Evolutionary conservation across 495 filamentous ascomycete genomes (phyloP).

Genomic region (Cercophora newfieldiana): DNA sequence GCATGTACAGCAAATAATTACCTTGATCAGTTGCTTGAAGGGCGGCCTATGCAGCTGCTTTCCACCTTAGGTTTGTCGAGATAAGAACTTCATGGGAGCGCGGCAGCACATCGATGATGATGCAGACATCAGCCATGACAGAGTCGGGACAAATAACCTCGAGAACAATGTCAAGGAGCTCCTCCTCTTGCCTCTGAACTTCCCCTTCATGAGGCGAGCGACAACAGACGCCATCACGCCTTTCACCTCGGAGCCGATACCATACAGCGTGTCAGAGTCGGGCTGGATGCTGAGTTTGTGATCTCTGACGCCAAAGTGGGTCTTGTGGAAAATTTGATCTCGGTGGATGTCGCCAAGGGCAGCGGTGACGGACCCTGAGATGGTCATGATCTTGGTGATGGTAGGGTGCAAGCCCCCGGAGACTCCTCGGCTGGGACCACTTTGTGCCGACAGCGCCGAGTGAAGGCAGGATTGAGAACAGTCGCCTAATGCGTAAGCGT

Average conservation of each 20-base stretch:
- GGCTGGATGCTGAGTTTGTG: neutral
- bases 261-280: conserved; percentile 1
- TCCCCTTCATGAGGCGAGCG: neutral
- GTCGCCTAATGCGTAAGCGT: too few relatives aligned
- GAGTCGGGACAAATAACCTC: too few relatives aligned
- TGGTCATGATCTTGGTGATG: neutral
- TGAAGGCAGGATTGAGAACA: too few relatives aligned
- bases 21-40: neutral
- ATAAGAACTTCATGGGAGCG: too few relatives aligned
- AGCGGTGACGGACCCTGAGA: too few relatives aligned
- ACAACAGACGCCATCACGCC: neutral
- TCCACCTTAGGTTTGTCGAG: too few relatives aligned
- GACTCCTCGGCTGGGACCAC: too few relatives aligned
- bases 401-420: neutral
- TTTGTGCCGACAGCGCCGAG: too few relatives aligned
- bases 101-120: too few relatives aligned
- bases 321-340: neutral
- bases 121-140: too few relatives aligned
- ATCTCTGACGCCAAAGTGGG: neutral
- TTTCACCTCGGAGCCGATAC: neutral
- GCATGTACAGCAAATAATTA: neutral
- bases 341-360: neutral
- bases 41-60: neutral
- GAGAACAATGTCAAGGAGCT: too few relatives aligned
- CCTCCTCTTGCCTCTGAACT: too few relatives aligned